These are phyloP conservation scores for Edaphochlamys debaryana DNA, from an alignment of 139 green algal genomes.

Conservation along the genomic window DNA sequence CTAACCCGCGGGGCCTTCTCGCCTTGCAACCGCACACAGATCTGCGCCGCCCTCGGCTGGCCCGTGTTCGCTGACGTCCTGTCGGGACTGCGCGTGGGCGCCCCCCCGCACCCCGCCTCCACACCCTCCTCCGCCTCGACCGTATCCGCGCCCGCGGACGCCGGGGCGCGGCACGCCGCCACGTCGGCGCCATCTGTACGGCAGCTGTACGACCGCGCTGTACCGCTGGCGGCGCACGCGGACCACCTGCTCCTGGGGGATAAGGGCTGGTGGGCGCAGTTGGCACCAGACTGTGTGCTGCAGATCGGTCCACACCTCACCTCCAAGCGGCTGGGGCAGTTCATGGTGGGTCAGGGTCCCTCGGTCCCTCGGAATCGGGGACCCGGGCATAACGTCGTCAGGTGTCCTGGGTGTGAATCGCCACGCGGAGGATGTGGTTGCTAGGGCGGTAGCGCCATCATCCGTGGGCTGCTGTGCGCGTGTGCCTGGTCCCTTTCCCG, in stretches of 20 bases:
- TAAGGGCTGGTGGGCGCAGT: constrained; percentile 59
- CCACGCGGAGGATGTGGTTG: no score
- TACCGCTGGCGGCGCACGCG: constrained; percentile 73
- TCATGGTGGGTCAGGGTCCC: constrained; percentile 79
- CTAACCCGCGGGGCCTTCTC: no score
- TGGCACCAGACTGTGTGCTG: constrained; percentile 85
- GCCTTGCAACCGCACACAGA: no score
- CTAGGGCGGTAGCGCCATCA: no score
- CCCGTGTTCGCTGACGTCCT: constrained; percentile 89
- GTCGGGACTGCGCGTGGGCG: constrained; percentile 77
- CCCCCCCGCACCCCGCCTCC: not conserved
- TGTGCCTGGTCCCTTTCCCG: no score
- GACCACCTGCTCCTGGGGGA: constrained; percentile 83
- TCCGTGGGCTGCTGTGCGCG: no score
- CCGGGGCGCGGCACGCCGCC: no score
- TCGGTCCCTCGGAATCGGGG: no score
- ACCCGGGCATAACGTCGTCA: no score
- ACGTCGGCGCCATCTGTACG: no score
- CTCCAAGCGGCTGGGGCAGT: constrained; percentile 86
- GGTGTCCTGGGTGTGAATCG: no score
- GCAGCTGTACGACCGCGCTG: not conserved
- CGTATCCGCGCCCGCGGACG: no score
- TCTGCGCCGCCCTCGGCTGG: constrained; percentile 76
- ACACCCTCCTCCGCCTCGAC: not conserved
- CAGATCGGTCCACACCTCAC: constrained; percentile 86